Percentiles rank a stretch among this genome's conserved stretches.
phyloP scores from a whole-genome alignment of 2,329 filamentous ascomycete species.

The Sporothrix dimorphospora region DNA sequence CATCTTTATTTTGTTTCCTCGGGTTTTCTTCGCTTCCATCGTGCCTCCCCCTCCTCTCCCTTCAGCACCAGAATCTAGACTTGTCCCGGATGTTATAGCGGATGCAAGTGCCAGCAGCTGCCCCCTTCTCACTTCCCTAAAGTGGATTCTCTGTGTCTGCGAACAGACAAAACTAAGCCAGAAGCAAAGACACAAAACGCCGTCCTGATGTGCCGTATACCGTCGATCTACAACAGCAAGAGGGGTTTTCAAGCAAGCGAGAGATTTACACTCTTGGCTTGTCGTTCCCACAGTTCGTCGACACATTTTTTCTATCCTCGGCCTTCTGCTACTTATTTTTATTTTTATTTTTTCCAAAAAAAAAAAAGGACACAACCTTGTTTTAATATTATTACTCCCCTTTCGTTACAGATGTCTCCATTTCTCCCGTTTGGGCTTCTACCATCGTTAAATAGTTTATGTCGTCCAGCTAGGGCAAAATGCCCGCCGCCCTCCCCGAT shows the following conservation, averaged over 20 bases:
- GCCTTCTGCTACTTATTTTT: neutral
- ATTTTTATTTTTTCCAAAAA: no score
- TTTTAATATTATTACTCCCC: neutral
- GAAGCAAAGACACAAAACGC: neutral
- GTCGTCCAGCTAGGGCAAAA: slow-evolving; percentile 2
- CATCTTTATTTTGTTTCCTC: neutral
- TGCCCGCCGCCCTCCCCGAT: neutral
- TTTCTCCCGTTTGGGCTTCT: neutral
- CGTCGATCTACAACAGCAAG: neutral
- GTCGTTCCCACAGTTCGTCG: neutral
- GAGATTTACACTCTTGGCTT: neutral
- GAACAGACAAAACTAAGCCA: slow-evolving; percentile 10
- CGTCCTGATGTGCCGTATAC: neutral
- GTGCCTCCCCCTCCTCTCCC: neutral
- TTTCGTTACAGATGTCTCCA: neutral
- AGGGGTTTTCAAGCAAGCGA: neutral
- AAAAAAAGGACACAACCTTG: no score
- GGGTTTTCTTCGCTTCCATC: neutral
- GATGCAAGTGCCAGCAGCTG: slow-evolving; percentile 10
- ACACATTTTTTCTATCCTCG: neutral
- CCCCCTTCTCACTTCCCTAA: neutral
- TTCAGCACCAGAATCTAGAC: neutral
- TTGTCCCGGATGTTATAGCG: neutral
- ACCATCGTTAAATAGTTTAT: neutral
- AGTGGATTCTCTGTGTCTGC: neutral